These are phyloP conservation scores for Trebouxia sp. DNA, from an alignment of 139 green algal genomes.

Conservation along the genomic window DNA sequence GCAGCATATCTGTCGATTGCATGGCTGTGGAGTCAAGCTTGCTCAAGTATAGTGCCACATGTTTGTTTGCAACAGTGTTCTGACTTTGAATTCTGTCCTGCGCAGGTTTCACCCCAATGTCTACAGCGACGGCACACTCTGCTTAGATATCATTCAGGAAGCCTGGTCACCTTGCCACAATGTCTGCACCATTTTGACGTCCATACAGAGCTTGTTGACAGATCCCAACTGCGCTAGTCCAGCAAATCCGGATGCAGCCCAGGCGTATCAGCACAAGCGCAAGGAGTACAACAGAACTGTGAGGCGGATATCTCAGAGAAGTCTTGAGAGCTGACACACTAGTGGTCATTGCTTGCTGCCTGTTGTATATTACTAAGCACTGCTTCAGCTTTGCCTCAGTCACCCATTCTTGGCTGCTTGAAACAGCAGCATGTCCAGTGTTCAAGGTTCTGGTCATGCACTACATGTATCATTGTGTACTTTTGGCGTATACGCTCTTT, in stretches of 20 bases:
- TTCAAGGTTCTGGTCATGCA: not conserved
- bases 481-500: too few species aligned
- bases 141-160: constrained; percentile 95
- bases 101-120: constrained; percentile 79
- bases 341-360: not conserved
- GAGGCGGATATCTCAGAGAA: constrained; percentile 54
- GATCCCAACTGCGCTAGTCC: constrained; percentile 89
- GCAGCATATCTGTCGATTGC: not conserved
- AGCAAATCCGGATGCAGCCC: constrained; percentile 91
- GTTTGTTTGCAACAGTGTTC: not conserved
- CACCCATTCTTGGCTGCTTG: not conserved
- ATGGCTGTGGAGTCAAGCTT: not conserved
- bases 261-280: constrained; percentile 67
- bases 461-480: not conserved
- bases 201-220: constrained; percentile 85
- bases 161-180: constrained; percentile 78
- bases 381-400: not conserved
- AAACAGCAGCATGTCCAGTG: not conserved
- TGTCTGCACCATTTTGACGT: constrained; percentile 88
- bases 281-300: constrained; percentile 82
- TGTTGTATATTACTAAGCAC: not conserved
- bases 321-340: constrained; percentile 45
- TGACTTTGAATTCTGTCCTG: not conserved
- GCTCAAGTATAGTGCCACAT: not conserved
- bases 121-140: constrained; percentile 89